Evolutionary conservation across 2,329 filamentous ascomycete genomes (phyloP).

Genomic region (Sclerotinia spermophila): DNA sequence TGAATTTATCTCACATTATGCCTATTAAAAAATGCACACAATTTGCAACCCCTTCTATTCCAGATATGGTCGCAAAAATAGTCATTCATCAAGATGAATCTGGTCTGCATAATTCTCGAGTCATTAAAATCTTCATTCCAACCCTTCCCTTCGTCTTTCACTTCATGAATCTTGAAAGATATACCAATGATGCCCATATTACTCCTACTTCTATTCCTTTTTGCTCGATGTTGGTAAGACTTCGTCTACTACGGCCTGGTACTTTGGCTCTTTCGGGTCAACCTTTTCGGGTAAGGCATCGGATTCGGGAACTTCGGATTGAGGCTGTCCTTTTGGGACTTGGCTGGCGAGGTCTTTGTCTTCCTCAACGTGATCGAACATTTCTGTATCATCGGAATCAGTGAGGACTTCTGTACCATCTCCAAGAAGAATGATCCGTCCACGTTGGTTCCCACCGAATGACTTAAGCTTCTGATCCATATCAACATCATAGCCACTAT

Average conservation of each 20-base stretch:
- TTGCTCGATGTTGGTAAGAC: conserved; percentile 14
- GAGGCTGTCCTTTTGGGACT: conserved; percentile 60
- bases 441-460: conserved; percentile 67
- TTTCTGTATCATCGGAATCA: conserved; percentile 84
- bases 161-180: conserved; percentile 5
- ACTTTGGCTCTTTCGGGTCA: conserved; percentile 27
- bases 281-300: conserved; percentile 22
- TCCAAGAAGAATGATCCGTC: conserved; percentile 89
- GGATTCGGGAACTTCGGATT: conserved; percentile 12
- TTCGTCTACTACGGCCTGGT: conserved; percentile 26
- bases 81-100: conserved; percentile 28
- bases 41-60: conserved; percentile 25
- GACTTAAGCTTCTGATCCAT: conserved; percentile 60
- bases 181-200: neutral
- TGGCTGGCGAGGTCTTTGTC: conserved; percentile 84
- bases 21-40: conserved; percentile 25
- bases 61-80: conserved; percentile 26
- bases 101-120: conserved; percentile 16
- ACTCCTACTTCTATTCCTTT: conserved; percentile 13
- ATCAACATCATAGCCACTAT: conserved; percentile 72
- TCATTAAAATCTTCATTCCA: conserved; percentile 18
- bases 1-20: conserved; percentile 24
- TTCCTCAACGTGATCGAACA: conserved; percentile 86
- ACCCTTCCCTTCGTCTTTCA: conserved; percentile 14
- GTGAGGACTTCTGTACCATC: conserved; percentile 91